phyloP scores from a whole-genome alignment of 2,329 filamentous ascomycete genomes.

The Aspergillus sp. region DNA sequence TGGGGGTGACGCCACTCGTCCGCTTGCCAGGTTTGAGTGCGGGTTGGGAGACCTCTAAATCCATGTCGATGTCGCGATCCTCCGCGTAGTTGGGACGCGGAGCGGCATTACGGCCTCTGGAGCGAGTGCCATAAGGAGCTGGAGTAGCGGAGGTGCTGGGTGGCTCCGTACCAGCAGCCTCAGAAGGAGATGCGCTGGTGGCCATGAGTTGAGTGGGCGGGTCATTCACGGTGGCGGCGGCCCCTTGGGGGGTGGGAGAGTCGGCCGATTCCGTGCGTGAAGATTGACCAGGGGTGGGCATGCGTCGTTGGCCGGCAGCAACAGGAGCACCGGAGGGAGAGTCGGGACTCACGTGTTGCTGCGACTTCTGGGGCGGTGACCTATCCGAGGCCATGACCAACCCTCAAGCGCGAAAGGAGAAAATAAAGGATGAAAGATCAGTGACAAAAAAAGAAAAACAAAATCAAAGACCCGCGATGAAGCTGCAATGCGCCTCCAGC shows the following conservation, averaged over 20 bases:
- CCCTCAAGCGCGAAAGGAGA: slow-evolving; percentile 21
- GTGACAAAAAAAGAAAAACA: slow-evolving; percentile 7
- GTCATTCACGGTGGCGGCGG: slow-evolving; percentile 33
- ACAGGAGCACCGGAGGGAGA: slow-evolving; percentile 20
- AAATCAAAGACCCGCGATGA: slow-evolving; percentile 13
- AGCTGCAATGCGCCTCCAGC: slow-evolving; percentile 20
- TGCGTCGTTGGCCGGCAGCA: slow-evolving; percentile 16
- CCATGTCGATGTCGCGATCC: slow-evolving; percentile 84
- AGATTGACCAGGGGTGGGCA: slow-evolving; percentile 38
- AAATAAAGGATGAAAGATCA: background rate
- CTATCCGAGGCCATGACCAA: slow-evolving; percentile 32
- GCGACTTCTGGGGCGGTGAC: slow-evolving; percentile 28
- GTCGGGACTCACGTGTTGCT: slow-evolving; percentile 28
- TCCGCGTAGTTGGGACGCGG: slow-evolving; percentile 93
- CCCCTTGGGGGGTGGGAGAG: slow-evolving; percentile 19
- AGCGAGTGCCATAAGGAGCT: slow-evolving; percentile 86
- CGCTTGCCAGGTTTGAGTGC: slow-evolving; percentile 34
- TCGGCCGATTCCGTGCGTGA: slow-evolving; percentile 23
- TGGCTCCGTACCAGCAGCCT: slow-evolving; percentile 35
- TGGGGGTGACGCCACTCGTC: slow-evolving; percentile 22
- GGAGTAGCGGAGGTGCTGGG: slow-evolving; percentile 51
- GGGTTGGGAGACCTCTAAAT: slow-evolving; percentile 64
- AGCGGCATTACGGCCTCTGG: slow-evolving; percentile 80
- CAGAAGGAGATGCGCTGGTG: slow-evolving; percentile 42
- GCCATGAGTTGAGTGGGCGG: slow-evolving; percentile 45